Evolutionary conservation across 345 rosid species (phyloP).

Genomic region (Bretschneidera sinensis): DNA sequence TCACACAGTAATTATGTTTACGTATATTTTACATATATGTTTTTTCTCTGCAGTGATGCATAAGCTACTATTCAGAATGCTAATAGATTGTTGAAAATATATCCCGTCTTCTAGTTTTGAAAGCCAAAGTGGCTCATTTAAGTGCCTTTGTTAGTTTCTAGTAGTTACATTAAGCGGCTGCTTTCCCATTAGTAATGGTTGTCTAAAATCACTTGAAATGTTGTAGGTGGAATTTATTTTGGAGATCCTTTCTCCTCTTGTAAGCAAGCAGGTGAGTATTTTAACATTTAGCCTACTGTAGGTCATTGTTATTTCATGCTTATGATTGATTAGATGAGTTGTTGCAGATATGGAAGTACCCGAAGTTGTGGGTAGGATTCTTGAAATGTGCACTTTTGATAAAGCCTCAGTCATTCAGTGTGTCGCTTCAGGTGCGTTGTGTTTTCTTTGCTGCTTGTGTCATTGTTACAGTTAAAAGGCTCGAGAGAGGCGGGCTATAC

Average conservation of each 20-base stretch:
- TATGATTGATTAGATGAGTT: conserved; percentile 17
- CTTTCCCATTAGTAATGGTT: not conserved
- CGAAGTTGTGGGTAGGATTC: conserved; percentile 98
- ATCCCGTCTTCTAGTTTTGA: no score
- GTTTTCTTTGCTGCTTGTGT: not conserved
- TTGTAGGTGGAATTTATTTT: conserved; percentile 81
- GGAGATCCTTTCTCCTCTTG: conserved; percentile 95
- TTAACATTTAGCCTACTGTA: conserved; percentile 8
- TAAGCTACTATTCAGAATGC: not conserved
- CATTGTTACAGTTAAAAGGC: no score
- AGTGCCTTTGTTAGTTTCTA: not conserved
- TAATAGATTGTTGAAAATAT: no score
- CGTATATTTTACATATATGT: not conserved
- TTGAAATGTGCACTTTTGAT: conserved; percentile 82
- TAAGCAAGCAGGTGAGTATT: conserved; percentile 78
- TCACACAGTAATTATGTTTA: no score
- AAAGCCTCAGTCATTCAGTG: conserved; percentile 85
- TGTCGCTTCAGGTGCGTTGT: conserved; percentile 77
- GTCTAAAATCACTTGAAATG: not conserved
- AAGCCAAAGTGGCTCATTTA: not conserved
- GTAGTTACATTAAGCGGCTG: not conserved
- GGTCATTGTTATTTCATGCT: conserved; percentile 2
- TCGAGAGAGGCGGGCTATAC: no score
- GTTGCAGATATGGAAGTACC: conserved; percentile 92
- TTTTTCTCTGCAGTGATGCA: not conserved